These are phyloP conservation scores for Aspergillus sp. DNA, from an alignment of 2,329 filamentous ascomycete species.

Conservation along the genomic window DNA sequence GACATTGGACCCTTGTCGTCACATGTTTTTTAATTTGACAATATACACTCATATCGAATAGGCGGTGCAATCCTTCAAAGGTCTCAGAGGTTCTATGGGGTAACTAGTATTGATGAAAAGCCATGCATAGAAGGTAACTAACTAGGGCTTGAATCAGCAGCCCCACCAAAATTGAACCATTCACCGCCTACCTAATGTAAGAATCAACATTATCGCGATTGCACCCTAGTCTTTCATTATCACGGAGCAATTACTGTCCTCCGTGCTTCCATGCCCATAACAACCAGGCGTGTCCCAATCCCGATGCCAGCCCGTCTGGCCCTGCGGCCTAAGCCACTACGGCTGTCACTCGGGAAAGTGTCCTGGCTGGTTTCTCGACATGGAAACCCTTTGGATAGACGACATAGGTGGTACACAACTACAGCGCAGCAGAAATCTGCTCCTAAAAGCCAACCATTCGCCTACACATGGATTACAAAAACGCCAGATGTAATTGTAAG, in stretches of 20 bases:
- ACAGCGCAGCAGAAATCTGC: conserved; percentile 9
- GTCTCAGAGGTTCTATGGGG: too few relatives aligned
- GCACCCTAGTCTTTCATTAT: too few relatives aligned
- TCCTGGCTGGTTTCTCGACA: not conserved
- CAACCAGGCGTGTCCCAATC: conserved; percentile 10
- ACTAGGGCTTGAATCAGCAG: too few relatives aligned
- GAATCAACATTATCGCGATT: too few relatives aligned
- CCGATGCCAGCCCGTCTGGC: conserved; percentile 13
- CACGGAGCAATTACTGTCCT: not conserved
- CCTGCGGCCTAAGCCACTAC: conserved; percentile 3
- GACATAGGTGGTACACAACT: conserved; percentile 8
- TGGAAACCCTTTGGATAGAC: not conserved
- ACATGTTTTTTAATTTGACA: too few relatives aligned
- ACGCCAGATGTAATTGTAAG: conserved; percentile 23
- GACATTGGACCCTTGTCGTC: too few relatives aligned
- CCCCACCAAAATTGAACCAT: too few relatives aligned
- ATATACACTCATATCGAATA: too few relatives aligned
- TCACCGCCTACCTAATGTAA: too few relatives aligned
- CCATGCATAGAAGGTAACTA: too few relatives aligned
- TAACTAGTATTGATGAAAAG: too few relatives aligned
- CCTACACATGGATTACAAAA: conserved; percentile 27
- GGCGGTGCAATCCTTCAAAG: too few relatives aligned
- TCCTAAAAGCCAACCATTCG: conserved; percentile 10
- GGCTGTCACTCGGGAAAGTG: conserved; percentile 2
- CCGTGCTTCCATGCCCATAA: conserved; percentile 17